Evolutionary conservation across 2,329 filamentous ascomycete genomes (phyloP).

Genomic region (Aspergillus pseudoviridinutans): DNA sequence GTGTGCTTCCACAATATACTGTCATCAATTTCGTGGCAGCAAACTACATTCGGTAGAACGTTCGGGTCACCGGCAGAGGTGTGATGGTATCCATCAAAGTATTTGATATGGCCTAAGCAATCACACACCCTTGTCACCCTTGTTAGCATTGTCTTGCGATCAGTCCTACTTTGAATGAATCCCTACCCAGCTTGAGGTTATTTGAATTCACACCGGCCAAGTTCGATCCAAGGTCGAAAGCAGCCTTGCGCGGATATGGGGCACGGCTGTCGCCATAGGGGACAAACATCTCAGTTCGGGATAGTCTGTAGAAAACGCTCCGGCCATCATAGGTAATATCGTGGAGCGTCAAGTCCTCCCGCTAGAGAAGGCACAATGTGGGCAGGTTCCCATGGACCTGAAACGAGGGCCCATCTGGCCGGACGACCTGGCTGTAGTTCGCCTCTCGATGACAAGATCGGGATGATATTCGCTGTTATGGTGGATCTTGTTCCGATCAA

Average conservation of each 20-base stretch:
- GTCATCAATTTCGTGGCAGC: slow-evolving; percentile 39
- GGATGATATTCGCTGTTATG: slow-evolving; percentile 34
- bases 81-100: slow-evolving; percentile 40
- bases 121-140: slow-evolving; percentile 39
- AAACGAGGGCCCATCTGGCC: slow-evolving; percentile 36
- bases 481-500: slow-evolving; percentile 35
- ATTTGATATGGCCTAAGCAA: slow-evolving; percentile 43
- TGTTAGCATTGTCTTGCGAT: slow-evolving; percentile 36
- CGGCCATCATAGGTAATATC: slow-evolving; percentile 39
- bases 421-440: slow-evolving; percentile 34
- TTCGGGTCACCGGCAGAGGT: slow-evolving; percentile 33
- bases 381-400: slow-evolving; percentile 25
- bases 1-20: slow-evolving; percentile 42
- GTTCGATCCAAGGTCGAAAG: slow-evolving; percentile 40
- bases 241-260: slow-evolving; percentile 41
- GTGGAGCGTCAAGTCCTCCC: slow-evolving; percentile 42
- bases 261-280: slow-evolving; percentile 42
- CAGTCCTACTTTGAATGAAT: not conserved
- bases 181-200: not conserved
- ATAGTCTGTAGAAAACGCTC: slow-evolving; percentile 41
- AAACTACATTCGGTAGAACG: slow-evolving; percentile 41
- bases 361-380: slow-evolving; percentile 15
- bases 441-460: slow-evolving; percentile 23
- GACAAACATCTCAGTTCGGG: slow-evolving; percentile 44
- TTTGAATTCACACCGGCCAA: not conserved